Evolutionary conservation across 1,284 basidiomycete genomes (phyloP), one percentile per base, ranked within the genome.

Genomic region (Sporisorium exsertum): DNA sequence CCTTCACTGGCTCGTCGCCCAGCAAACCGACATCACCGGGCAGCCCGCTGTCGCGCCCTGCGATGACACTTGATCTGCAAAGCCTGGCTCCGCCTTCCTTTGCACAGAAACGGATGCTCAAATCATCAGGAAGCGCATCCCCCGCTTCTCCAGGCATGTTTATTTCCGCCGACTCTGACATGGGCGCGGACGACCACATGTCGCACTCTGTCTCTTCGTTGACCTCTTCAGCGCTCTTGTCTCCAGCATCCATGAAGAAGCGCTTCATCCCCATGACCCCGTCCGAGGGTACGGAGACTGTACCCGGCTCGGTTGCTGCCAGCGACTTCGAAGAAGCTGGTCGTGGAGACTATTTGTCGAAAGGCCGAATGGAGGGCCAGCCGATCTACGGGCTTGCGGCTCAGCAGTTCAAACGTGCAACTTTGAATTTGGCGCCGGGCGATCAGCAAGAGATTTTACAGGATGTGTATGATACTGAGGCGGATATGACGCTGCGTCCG

Each of bases 241-340:
- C 58, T 8, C 71, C 68, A 1, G 42, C 58, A 7, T 51, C 53
- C 9, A 35, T 68, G 35, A 59, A 58, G 35, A 57, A 61, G 27
- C 56, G 68, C 5, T 58, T 64, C 40, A 45, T 66, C 5, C 32
- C 58, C 8, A 47, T 68, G 35, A 72, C 73, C 4, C 73, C 73
- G 0, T 76, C 73, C 1, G 73, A 76, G 43, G 73, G 73, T 15
- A 76, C 68, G 5, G 73, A 76, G 45, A 76, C 73, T 3, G 65
- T 76, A 20, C 73, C 73, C 9, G 73, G 73, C 20, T 67, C 64
- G n/a, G 68, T 76, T 5, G 62, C 68, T 6, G 64, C 56, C 1
- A 70, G 67, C 58, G 68, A 76, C 20, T 45, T 76, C 22, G 73
- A 76, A 22, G 64, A 72, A 26, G 16, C 24, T 18, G 70, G 66